Base-by-base conservation (phyloP, 768 basidiomycete species). In the Lentinus brumalis region DNA sequence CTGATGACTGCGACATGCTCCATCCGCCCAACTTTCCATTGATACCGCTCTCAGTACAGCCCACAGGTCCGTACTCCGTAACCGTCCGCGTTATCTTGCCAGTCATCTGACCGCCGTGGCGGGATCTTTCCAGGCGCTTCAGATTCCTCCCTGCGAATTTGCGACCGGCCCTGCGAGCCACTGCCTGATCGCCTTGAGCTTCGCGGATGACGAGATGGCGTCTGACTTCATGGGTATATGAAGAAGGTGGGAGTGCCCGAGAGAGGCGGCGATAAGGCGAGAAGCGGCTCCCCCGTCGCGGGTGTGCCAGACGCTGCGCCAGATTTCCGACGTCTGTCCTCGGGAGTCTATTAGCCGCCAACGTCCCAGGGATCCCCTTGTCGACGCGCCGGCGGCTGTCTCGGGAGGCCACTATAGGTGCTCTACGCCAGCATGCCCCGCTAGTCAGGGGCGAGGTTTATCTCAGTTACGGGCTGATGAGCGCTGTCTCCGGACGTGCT, bases 61-160 rank as follows among this genome's bases (percentile, higher is more conserved):
- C 58, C 50, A 26, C 52, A 65, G 61, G 57, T 58, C 66, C 66
- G 67, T 51, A 59, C 50, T 49, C 60, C 60, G 59, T 54, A 50
- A 44, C 35, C 60, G 53, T 53, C 56, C 59, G 45, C 60, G 68
- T 70, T 70, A 72, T 72, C 71, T 58, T 21, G 42, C 52, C 32
- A 31, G 65, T 70, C 71, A 72, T 70, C 69, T 72, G 71, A 70
- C 67, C 55, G 35, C 31, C 16, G 8, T 35, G 21, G 9, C 61
- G 55, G 56, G 35, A 38, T 52, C 47, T 51, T 32, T 53, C 38
- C 44, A 47, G 56, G 31, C 50, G 49, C 50, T 52, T 45, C 38
- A 38, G 35, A 56, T 50, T 53, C 26, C 21, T 54, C 16, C 54
- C 21, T 50, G 45, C 29, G 57, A 61, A 49, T 51, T 58, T 42